A percentile compares a stretch with the other conserved stretches of the same genome.
phyloP scores from a whole-genome alignment of 1,284 basidiomycete species.

The Inonotus hispidus region DNA sequence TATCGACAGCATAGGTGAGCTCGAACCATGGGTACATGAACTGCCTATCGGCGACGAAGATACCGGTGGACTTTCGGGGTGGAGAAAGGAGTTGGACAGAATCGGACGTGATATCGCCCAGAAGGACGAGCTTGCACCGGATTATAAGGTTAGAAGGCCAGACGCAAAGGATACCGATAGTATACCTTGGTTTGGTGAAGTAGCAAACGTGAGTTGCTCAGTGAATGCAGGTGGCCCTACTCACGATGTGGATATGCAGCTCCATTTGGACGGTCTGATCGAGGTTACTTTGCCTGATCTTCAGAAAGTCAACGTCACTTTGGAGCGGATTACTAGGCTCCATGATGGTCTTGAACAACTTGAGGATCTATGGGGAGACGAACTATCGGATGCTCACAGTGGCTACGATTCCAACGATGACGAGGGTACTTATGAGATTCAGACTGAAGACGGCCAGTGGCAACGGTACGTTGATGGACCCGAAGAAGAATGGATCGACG shows the following conservation, averaged over 20 bases:
- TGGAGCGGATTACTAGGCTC: slow-evolving; percentile 63
- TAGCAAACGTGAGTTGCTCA: slow-evolving; percentile 52
- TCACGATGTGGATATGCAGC: slow-evolving; percentile 33
- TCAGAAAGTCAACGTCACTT: slow-evolving; percentile 42
- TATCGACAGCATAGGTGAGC: slow-evolving; percentile 56
- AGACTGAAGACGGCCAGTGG: slow-evolving; percentile 18
- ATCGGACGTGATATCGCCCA: slow-evolving; percentile 58
- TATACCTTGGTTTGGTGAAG: slow-evolving; percentile 73
- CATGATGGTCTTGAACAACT: slow-evolving; percentile 74
- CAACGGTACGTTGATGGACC: slow-evolving; percentile 32
- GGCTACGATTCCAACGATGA: slow-evolving; percentile 29
- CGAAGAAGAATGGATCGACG: slow-evolving; percentile 51
- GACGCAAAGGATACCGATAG: slow-evolving; percentile 35
- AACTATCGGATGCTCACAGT: slow-evolving; percentile 31
- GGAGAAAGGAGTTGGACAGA: slow-evolving; percentile 63
- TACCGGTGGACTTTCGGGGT: slow-evolving; percentile 52
- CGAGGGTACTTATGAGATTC: slow-evolving; percentile 21
- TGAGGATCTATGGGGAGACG: slow-evolving; percentile 64
- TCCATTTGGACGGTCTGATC: slow-evolving; percentile 64
- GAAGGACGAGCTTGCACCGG: slow-evolving; percentile 32
- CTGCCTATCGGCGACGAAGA: slow-evolving; percentile 36
- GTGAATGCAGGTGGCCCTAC: slow-evolving; percentile 1
- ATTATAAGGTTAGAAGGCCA: slow-evolving; percentile 43
- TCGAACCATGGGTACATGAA: slow-evolving; percentile 73
- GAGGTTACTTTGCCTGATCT: slow-evolving; percentile 60